phyloP scores from a whole-genome alignment of 495 filamentous ascomycete species.

The Usnea hakonensis region DNA sequence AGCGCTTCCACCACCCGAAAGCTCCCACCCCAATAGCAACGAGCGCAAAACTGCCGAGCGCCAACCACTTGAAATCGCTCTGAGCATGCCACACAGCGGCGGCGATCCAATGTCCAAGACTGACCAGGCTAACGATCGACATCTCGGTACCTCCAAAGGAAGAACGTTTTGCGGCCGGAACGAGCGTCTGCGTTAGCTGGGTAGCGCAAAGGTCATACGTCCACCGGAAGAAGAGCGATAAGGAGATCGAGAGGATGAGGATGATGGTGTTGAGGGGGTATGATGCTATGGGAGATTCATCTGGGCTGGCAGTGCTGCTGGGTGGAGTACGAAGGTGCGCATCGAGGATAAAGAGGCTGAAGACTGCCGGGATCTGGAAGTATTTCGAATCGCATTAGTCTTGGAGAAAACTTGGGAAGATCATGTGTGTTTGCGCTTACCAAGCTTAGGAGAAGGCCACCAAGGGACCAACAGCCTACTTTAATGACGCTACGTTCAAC shows the following conservation, averaged over 20 bases:
- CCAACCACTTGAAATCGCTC: constrained; percentile 7
- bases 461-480: neutral
- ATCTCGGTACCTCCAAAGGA: constrained; percentile 12
- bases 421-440: neutral
- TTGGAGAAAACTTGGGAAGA: neutral
- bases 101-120: constrained; percentile 6
- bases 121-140: constrained; percentile 1
- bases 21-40: neutral
- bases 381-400: neutral
- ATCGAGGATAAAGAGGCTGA: neutral
- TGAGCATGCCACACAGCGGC: constrained; percentile 5
- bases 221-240: constrained; percentile 8
- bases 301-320: neutral
- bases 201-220: constrained; percentile 3
- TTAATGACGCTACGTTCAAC: neutral
- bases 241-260: constrained; percentile 7
- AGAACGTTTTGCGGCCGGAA: constrained; percentile 5
- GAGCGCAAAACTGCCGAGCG: constrained; percentile 1
- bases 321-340: neutral
- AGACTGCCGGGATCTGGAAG: neutral
- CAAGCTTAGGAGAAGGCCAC: neutral
- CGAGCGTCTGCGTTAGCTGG: constrained; percentile 1
- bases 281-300: neutral
- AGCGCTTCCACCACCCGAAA: neutral
- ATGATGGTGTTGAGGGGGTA: neutral